Conservation (phyloP, 1,284 basidiomycete genomes). For the Lentinula novae-zelandiae region DNA sequence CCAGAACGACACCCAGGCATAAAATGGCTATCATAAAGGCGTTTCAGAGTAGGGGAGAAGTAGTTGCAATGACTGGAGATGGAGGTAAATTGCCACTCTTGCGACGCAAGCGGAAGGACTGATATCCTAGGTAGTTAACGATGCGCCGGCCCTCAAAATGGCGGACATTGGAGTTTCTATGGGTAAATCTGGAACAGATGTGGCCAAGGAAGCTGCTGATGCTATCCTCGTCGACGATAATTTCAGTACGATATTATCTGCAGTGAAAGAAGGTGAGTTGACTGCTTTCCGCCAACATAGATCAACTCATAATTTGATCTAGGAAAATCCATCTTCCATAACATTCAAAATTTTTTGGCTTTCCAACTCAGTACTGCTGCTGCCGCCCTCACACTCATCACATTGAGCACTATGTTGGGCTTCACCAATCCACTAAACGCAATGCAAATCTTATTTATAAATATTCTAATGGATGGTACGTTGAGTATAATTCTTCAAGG, state of each 20-base stretch:
- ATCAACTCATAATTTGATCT: constrained; percentile 8
- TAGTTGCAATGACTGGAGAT: constrained; percentile 98
- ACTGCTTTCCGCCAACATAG: background rate
- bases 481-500: constrained; percentile 12
- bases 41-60: constrained; percentile 82
- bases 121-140: constrained; percentile 64
- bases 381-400: constrained; percentile 92
- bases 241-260: constrained; percentile 91
- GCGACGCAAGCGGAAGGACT: constrained; percentile 28
- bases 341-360: constrained; percentile 96
- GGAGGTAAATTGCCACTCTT: constrained; percentile 43
- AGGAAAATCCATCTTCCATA: constrained; percentile 98
- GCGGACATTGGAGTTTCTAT: constrained; percentile 98
- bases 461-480: constrained; percentile 96
- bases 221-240: constrained; percentile 98
- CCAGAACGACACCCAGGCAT: constrained; percentile 91
- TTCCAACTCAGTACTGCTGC: constrained; percentile 98
- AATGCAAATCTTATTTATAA: constrained; percentile 99
- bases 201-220: constrained; percentile 97
- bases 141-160: constrained; percentile 96
- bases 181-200: constrained; percentile 96
- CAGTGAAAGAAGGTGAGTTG: constrained; percentile 85
- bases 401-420: constrained; percentile 86
- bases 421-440: constrained; percentile 93
- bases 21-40: constrained; percentile 97